phyloP scores from a whole-genome alignment of 176 grass and related monocot genomes.

The maize (Zea mays) region DNA sequence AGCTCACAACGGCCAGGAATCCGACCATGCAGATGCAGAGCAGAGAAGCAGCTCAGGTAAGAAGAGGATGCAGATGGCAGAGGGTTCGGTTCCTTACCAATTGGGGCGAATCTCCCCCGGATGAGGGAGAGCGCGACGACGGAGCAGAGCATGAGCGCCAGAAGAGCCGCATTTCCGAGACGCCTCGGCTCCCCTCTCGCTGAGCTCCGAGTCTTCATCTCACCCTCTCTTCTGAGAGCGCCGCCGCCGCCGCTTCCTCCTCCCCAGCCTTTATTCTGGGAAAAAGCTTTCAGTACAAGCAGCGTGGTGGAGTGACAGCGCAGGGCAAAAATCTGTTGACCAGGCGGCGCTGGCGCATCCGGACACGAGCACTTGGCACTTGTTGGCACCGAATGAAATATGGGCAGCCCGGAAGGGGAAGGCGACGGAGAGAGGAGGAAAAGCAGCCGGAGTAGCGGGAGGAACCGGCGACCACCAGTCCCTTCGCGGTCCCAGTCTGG shows the following conservation, averaged over 20 bases:
- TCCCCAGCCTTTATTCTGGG: background rate
- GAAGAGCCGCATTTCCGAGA: slow-evolving; percentile 51
- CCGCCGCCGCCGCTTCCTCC: background rate
- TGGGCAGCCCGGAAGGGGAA: background rate
- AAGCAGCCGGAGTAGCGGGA: slow-evolving; percentile 11
- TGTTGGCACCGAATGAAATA: no score
- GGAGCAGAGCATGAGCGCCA: slow-evolving; percentile 57
- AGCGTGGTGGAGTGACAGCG: background rate
- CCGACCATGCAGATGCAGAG: background rate
- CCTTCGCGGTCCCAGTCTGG: background rate
- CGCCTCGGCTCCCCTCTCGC: slow-evolving; percentile 41
- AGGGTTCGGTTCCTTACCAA: background rate
- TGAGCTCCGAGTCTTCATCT: slow-evolving; percentile 61
- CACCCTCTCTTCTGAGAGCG: background rate
- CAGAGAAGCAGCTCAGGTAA: background rate
- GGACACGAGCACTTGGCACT: slow-evolving; percentile 1
- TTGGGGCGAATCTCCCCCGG: slow-evolving; percentile 50
- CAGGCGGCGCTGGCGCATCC: background rate
- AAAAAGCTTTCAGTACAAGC: background rate
- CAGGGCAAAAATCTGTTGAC: slow-evolving; percentile 15
- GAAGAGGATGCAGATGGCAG: background rate
- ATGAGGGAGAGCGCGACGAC: slow-evolving; percentile 61
- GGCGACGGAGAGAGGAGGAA: background rate
- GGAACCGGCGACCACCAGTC: background rate
- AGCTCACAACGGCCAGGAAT: background rate